Base-by-base conservation (phyloP, 1,139 yeast genomes). In the Debaryomycetaceae sp. region DNA sequence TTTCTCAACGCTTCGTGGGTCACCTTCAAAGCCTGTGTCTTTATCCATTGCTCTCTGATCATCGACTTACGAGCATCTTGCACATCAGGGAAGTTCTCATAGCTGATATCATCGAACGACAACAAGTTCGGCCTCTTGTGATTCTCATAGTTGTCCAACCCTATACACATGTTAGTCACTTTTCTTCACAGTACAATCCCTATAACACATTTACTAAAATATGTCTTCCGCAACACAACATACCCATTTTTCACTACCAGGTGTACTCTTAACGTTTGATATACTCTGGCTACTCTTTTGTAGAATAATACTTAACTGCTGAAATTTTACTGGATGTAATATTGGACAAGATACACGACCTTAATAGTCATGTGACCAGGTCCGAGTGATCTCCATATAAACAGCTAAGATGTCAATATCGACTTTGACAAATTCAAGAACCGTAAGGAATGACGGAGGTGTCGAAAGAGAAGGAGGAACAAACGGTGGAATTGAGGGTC, bases 101-200 rank as follows among this genome's bases (percentile, higher is more conserved):
- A 87, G 68, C 85, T 87, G 51, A 87, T 85, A 55, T 84, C 89
- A 67, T 87, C 95, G 59, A 87, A 87, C 36, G 95, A 87, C 50
- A 86, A 93, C 58, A 81, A 75, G 56, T 84, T 88, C 43, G 88
- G 84, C 68, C 88, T 79, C 57, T 69, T 67, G 66, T 84, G 87
- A 64, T 72, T 72, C 42, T 63, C 69, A 63, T 73, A 74, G 50
- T 63, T 63, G 49, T 65, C 65, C 55, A 71, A 62, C 38, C 64
- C 74, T 68, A 42, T 5, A 27, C 31, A 11, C 31, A 27, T 27
- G 8, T 27, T 17, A 17, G 20, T 14, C 42, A 17, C 20, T 17
- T 17, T 17, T 17, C 20, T 17, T 17, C 20, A 17, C 20, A 17
- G 20, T 17, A 17, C 20, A 17, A 17, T 17, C 4, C 2, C 20